Evolutionary conservation across 495 filamentous ascomycete genomes (phyloP).

Genomic region (Penicillium manginii): DNA sequence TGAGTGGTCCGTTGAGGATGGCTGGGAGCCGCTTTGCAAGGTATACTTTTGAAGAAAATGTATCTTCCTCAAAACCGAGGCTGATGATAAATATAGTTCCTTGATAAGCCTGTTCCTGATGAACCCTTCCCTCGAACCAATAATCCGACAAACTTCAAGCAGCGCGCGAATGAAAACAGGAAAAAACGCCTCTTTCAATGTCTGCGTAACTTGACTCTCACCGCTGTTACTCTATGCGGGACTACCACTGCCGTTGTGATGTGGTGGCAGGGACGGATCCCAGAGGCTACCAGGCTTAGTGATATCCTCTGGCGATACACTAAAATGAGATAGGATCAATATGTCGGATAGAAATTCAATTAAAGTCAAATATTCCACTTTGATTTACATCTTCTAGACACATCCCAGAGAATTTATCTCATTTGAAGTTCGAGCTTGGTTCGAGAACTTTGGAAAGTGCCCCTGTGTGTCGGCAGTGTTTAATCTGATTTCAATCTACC

Average conservation of each 20-base stretch:
- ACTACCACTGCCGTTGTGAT: slow-evolving; percentile 8
- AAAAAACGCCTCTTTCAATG: background rate
- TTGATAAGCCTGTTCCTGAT: slow-evolving; percentile 12
- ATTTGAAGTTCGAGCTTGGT: too few species aligned
- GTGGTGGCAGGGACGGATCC: slow-evolving; percentile 16
- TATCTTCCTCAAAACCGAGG: background rate
- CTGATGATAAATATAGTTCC: slow-evolving; percentile 13
- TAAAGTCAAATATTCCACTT: too few species aligned
- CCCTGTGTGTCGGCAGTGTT: too few species aligned
- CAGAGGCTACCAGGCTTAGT: slow-evolving; percentile 5
- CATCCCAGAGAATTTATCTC: too few species aligned
- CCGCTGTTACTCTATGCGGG: slow-evolving; percentile 1
- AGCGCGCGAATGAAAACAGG: too few species aligned
- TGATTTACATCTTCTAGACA: too few species aligned
- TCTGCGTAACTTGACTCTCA: slow-evolving; percentile 1
- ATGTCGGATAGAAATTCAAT: too few species aligned
- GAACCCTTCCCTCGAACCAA: slow-evolving; percentile 12
- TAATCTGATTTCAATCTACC: too few species aligned
- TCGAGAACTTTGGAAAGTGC: too few species aligned
- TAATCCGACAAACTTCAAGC: too few species aligned
- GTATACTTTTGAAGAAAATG: background rate
- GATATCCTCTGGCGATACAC: slow-evolving; percentile 8
- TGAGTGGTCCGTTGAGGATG: slow-evolving; percentile 57
- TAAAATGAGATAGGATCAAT: too few species aligned
- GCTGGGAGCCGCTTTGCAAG: slow-evolving; percentile 59